These are phyloP conservation scores for Madurella mycetomatis DNA, from an alignment of 2,329 filamentous ascomycete genomes.

Conservation along the genomic window DNA sequence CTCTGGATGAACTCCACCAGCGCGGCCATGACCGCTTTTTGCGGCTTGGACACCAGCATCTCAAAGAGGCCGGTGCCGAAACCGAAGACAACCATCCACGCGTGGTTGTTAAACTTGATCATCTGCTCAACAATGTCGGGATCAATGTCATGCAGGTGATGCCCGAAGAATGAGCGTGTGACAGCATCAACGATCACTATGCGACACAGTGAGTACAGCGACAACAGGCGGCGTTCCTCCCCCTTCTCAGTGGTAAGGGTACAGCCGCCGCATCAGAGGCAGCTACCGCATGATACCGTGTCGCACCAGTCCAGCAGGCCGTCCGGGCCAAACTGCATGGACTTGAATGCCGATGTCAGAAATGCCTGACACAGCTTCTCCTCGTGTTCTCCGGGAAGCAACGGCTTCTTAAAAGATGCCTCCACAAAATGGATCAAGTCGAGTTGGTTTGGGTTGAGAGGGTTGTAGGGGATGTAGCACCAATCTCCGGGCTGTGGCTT, in stretches of 20 bases:
- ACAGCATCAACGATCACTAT: background rate
- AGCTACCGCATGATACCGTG: background rate
- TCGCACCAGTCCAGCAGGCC: background rate
- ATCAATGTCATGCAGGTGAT: background rate
- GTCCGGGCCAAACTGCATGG: background rate
- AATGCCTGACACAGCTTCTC: background rate
- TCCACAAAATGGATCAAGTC: background rate
- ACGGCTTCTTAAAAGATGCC: background rate
- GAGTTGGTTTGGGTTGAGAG: background rate
- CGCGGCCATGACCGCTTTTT: background rate
- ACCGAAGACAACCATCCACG: background rate
- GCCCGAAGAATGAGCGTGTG: background rate
- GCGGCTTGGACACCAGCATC: background rate
- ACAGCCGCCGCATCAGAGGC: background rate
- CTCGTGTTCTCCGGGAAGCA: background rate
- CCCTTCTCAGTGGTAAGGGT: too few relatives aligned
- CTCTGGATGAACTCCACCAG: background rate
- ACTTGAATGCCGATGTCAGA: background rate
- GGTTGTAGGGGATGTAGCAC: background rate
- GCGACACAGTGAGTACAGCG: background rate
- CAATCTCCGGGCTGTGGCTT: background rate
- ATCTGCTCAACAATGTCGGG: background rate
- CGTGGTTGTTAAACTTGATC: background rate
- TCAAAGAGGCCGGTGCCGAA: background rate
- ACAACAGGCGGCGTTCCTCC: background rate